Base-by-base conservation (phyloP, 1,284 basidiomycete species). In the Ceratobasidium sp. region DNA sequence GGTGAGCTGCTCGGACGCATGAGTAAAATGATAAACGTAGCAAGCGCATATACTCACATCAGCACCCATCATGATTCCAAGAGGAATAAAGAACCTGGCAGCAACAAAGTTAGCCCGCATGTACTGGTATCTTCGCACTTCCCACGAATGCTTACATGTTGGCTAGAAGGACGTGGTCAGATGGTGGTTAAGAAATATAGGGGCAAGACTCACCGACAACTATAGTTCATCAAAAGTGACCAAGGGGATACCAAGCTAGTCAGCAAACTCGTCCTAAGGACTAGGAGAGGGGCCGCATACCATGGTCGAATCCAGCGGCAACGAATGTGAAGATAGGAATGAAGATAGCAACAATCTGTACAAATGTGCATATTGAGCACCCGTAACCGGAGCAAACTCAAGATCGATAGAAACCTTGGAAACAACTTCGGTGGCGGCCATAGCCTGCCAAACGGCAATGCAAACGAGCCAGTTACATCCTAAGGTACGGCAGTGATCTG, bases 241-340 rank as follows among this genome's bases (percentile, higher is more conserved):
- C n/a, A n/a, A n/a, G 22, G 15, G 34, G 25, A 34, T 17, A 31
- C 87, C 79, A 10, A 87, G 86, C 86, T 64, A 5, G 35, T 20
- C 10, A 31, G 32, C 15, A 42, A 38, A 35, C 71, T 60, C 57
- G 22, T 60, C 56, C 25, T n/a, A 54, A 20, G 27, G 27, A 32
- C 20, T 52, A 68, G 0, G 3, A 25, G n/a, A n/a, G n/a, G 45
- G 22, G 15, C 7, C 53, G 70, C 81, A 71, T 75, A 86, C 89
- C 87, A 80, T 92, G 90, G 74, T 92, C 90, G 74, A 82, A 91
- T 13, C 85, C 84, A 70, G 87, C 87, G 0, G 88, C 81, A 4
- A 91, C 89, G 75, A 92, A 92, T 38, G 88, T 86, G 84, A 88
- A 91, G 71, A 92, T 90, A 6, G 91, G 90, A 70, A 92, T 85